Evolutionary conservation across 2,329 filamentous ascomycete species (phyloP).

Genomic region (Aureobasidium zeae): DNA sequence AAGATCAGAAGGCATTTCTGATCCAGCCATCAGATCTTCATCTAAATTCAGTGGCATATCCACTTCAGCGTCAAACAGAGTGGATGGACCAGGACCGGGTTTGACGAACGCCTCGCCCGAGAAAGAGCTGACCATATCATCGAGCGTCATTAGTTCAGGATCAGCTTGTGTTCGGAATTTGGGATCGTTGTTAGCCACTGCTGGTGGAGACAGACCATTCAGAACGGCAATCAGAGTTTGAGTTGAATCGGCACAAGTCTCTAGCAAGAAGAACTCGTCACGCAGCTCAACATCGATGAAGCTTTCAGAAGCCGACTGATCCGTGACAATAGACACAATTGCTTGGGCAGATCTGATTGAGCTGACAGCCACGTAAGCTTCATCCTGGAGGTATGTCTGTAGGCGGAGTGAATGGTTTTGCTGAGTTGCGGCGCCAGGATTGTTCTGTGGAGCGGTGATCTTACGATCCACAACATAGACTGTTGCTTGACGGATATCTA

Average conservation of each 20-base stretch:
- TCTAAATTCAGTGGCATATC: constrained; percentile 19
- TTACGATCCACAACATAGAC: constrained; percentile 73
- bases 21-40: constrained; percentile 29
- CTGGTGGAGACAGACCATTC: constrained; percentile 73
- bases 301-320: constrained; percentile 50
- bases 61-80: constrained; percentile 28
- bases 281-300: constrained; percentile 70
- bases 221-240: constrained; percentile 77
- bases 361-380: constrained; percentile 78
- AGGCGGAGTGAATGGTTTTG: constrained; percentile 22
- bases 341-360: constrained; percentile 75
- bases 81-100: constrained; percentile 52
- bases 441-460: background rate
- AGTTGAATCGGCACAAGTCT: constrained; percentile 94
- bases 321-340: constrained; percentile 50
- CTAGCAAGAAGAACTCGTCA: constrained; percentile 79
- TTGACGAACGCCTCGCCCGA: constrained; percentile 71
- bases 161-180: constrained; percentile 76
- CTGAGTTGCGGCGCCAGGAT: background rate
- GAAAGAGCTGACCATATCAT: constrained; percentile 84
- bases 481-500: constrained; percentile 70
- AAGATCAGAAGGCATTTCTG: constrained; percentile 26
- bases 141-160: constrained; percentile 51
- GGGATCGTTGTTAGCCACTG: constrained; percentile 67
- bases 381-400: constrained; percentile 43